A percentile compares a stretch with the other conserved stretches of the same genome.
These are phyloP conservation scores for Nectriaceae sp. DNA, from an alignment of 2,329 filamentous ascomycete genomes.

Conservation along the genomic window DNA sequence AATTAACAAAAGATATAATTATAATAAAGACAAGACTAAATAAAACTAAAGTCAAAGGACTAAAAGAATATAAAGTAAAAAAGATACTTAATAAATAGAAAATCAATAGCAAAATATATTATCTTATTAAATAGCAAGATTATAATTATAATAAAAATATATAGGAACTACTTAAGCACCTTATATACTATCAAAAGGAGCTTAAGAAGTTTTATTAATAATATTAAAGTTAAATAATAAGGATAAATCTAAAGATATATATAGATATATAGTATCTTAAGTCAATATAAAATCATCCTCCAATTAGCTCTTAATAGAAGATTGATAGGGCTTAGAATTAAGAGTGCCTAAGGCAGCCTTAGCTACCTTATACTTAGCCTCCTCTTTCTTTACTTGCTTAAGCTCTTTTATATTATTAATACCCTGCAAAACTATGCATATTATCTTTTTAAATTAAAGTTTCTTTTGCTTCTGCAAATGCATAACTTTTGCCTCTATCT, in stretches of 20 bases:
- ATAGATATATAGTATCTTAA: neutral
- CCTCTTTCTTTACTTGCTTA: neutral
- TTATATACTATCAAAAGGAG: too few species aligned
- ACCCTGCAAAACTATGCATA: neutral
- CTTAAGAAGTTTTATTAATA: constrained; percentile 11
- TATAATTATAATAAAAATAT: constrained; percentile 20
- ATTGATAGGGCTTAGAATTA: neutral
- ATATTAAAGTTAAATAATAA: neutral
- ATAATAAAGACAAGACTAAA: too few species aligned
- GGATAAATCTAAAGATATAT: neutral
- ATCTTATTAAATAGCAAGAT: too few species aligned
- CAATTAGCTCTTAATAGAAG: neutral
- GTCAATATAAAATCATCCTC: neutral
- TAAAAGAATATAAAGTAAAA: too few species aligned
- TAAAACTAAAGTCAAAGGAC: too few species aligned
- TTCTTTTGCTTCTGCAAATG: neutral
- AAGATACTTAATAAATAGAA: too few species aligned
- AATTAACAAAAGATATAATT: too few species aligned
- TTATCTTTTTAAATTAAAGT: neutral
- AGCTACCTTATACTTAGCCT: neutral
- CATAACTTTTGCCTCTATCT: neutral
- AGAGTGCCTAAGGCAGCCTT: neutral
- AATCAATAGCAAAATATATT: too few species aligned
- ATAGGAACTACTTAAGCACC: constrained; percentile 18
- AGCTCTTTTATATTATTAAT: neutral